Percentiles rank a stretch among this genome's conserved stretches.
Evolutionary conservation across 805 yeast genomes (phyloP).

Genomic region (Debaryomyces maramus): DNA sequence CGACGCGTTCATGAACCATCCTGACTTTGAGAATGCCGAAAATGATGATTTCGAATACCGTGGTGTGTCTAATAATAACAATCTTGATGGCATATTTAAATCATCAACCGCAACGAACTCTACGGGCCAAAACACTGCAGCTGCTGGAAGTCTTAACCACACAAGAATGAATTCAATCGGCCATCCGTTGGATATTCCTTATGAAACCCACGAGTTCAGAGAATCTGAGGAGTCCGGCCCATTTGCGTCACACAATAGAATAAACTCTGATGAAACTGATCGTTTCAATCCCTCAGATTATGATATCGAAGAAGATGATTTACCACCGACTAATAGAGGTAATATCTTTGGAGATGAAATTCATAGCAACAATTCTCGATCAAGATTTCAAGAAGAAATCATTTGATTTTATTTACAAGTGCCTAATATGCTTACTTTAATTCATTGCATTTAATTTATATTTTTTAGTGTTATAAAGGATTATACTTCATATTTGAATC

Average conservation of each 20-base stretch:
- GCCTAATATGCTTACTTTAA: too few species aligned
- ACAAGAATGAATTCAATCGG: conserved; percentile 29
- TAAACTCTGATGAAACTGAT: conserved; percentile 8
- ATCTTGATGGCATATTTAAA: conserved; percentile 40
- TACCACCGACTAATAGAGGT: conserved; percentile 10
- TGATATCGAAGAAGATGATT: conserved; percentile 15
- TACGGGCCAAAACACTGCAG: conserved; percentile 10
- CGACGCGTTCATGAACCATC: conserved; percentile 8
- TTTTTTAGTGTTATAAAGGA: too few species aligned
- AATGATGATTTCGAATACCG: conserved; percentile 41
- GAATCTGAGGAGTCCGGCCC: conserved; percentile 2
- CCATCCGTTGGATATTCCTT: conserved; percentile 21
- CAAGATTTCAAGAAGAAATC: conserved; percentile 21
- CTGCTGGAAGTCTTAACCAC: conserved; percentile 18
- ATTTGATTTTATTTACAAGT: neutral
- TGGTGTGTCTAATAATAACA: conserved; percentile 44
- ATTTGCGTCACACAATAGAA: conserved; percentile 5
- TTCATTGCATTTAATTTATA: too few species aligned
- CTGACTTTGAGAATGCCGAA: conserved; percentile 13
- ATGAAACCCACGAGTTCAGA: conserved; percentile 19
- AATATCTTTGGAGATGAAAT: conserved; percentile 10
- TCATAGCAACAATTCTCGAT: conserved; percentile 18
- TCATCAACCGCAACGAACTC: conserved; percentile 17
- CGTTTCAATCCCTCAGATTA: conserved; percentile 19
- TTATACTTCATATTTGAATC: too few species aligned